Evolutionary conservation across 202 grass and related monocot genomes (phyloP).

Genomic region (Bolboschoenoplectus hybrid): DNA sequence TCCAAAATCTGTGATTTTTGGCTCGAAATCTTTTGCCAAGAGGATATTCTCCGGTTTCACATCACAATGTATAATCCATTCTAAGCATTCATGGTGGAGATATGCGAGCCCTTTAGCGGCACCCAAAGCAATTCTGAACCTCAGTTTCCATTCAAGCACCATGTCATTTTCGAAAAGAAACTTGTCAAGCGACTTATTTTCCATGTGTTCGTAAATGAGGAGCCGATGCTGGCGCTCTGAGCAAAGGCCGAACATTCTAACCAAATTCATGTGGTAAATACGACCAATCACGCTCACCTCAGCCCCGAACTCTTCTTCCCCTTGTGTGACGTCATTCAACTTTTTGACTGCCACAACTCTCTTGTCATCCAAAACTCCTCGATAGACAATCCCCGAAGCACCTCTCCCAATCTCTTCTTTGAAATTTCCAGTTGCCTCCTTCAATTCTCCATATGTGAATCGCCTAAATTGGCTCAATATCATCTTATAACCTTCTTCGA

Average conservation of each 20-base stretch:
- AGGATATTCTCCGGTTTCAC: slow-evolving; percentile 75
- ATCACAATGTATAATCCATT: slow-evolving; percentile 46
- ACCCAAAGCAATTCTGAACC: slow-evolving; percentile 58
- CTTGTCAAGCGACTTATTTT: slow-evolving; percentile 67
- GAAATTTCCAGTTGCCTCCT: slow-evolving; percentile 66
- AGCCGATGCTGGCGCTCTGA: slow-evolving; percentile 54
- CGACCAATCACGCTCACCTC: slow-evolving; percentile 67
- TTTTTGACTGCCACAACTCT: slow-evolving; percentile 82
- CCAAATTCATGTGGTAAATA: slow-evolving; percentile 75
- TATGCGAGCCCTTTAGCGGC: slow-evolving; percentile 66
- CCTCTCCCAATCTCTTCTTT: slow-evolving; percentile 76
- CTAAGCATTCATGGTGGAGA: slow-evolving; percentile 73
- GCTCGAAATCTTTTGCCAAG: slow-evolving; percentile 57
- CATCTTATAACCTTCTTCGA: slow-evolving; percentile 72
- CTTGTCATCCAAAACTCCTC: slow-evolving; percentile 71
- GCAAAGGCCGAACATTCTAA: slow-evolving; percentile 67
- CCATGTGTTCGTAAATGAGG: slow-evolving; percentile 57
- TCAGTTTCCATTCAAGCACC: slow-evolving; percentile 55
- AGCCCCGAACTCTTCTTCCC: slow-evolving; percentile 75
- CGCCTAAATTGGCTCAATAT: slow-evolving; percentile 65
- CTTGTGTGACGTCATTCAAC: slow-evolving; percentile 56
- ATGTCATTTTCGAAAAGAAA: slow-evolving; percentile 47
- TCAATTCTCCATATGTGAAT: slow-evolving; percentile 57
- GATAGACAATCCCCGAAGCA: slow-evolving; percentile 56
- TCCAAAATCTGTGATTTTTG: slow-evolving; percentile 76